Base-by-base conservation (phyloP, 2,329 filamentous ascomycete genomes). In the Paecilomyces sp. region DNA sequence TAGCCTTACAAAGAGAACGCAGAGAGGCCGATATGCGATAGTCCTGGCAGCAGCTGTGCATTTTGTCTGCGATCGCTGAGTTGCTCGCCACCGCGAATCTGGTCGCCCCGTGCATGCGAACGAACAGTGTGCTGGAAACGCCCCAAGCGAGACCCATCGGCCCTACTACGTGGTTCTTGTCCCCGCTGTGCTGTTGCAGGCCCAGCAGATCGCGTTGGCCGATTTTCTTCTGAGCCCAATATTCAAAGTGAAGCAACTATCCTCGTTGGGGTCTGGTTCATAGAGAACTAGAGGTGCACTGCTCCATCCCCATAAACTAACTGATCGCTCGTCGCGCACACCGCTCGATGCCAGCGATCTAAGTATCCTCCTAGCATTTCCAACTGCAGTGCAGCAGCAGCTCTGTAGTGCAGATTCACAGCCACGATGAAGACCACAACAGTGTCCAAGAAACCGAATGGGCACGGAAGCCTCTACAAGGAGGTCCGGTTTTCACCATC, bases 401-500 rank as follows among this genome's bases (percentile, higher is more conserved):
- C 51, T 25, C 30, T 41, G 24, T 41, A 24, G 18, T 28, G 9
- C 22, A 24, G 34, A 47, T 9, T 13, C 12, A 15, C n/a, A 41
- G 13, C 24, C 18, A 41, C 28, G 57, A 80, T 79, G 55, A 65
- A 54, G 11, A 73, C 73, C 71, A 71, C 62, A 63, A 58, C 66
- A 50, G 60, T 65, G 24, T 58, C 59, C 13, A 62, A 62, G 18
- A 69, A 67, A 24, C 54, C 67, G 36, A 71, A 73, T 53, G 70
- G 72, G 51, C 72, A 73, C 61, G 70, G 71, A 54, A 70, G 65
- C 59, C 63, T 69, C 47, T 74, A 74, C 65, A 78, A 75, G 67
- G 75, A 75, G 62, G 75, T 77, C 36, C 75, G 72, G 57, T 77
- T 77, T 63, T 77, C 75, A 24, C 71, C 73, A 12, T 71, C 74